Conservation (phyloP, 202 grass and related monocot species). For the Schoenoplectus tabernaemontani region DNA sequence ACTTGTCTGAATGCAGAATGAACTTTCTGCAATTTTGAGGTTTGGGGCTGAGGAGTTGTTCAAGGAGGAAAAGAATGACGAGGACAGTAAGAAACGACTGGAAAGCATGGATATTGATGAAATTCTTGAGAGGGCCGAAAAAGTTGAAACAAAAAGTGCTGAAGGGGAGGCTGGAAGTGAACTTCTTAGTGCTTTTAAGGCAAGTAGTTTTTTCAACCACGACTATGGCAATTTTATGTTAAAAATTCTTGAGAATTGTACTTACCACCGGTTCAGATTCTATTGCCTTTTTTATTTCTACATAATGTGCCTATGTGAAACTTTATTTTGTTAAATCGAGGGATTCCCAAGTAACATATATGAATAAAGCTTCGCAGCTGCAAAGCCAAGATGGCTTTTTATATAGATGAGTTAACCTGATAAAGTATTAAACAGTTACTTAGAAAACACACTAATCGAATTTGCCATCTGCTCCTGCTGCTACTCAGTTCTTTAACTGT, state of each 20-base stretch:
- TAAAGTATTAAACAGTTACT: not conserved
- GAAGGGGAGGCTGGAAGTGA: conserved; percentile 88
- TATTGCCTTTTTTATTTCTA: not conserved
- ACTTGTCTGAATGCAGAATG: conserved; percentile 55
- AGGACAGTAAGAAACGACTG: conserved; percentile 81
- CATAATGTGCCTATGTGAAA: not conserved
- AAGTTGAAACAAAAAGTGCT: conserved; percentile 78
- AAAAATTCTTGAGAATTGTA: not conserved
- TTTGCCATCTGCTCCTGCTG: not conserved
- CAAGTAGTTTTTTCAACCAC: conserved; percentile 31
- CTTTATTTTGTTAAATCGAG: not conserved
- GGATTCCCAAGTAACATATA: not conserved
- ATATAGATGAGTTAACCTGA: not conserved
- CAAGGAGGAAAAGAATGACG: conserved; percentile 95
- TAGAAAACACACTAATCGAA: not conserved
- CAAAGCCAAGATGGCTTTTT: not conserved
- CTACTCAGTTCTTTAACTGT: not conserved
- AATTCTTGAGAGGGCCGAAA: conserved; percentile 99
- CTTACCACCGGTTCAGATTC: too few species aligned
- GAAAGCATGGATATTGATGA: conserved; percentile 99
- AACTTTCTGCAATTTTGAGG: conserved; percentile 96
- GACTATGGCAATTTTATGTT: not conserved
- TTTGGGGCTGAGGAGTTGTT: conserved; percentile 98
- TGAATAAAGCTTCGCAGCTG: not conserved
- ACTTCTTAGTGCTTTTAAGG: conserved; percentile 97